Evolutionary conservation across 352 stramenopile genomes (phyloP), one percentile per base, ranked within the genome.

Genomic region (Discostella stelligera): DNA sequence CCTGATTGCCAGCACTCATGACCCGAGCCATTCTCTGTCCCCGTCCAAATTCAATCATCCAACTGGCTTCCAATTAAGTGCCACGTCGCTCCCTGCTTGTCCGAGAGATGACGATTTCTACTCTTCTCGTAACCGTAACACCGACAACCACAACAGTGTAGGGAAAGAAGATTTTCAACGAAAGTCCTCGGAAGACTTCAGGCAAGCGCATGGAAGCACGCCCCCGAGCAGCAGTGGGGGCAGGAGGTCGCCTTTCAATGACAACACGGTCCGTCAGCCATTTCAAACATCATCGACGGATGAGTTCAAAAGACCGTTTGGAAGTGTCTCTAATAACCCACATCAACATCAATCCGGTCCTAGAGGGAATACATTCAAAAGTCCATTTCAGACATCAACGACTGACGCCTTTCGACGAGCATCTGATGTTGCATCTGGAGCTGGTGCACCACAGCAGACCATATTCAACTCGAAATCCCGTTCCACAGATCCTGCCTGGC

Each of bases 271-370:
- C 16, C 46, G 59, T 39, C 62, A 71, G 49, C 20, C 50, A 3
- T 78, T 78, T 56, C 70, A 78, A 61, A 72, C 8, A 21, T 48
- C 44, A 9, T 67, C 70, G 11, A 78, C 62, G 14, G 70, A 78
- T 61, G 61, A 78, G 30, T 78, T 78, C 58, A 69, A 39, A 67
- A 66, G 23, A 53, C 70, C 70, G 5, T 53, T 67, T 21, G 66
- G 66, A 13, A 74, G 66, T 56, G 55, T 58, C 25, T 4, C 18
- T 2, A 37, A 56, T 14, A 67, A 53, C 14, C 4, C 1, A 30
- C 5, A 48, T 23, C 13, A 11, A 37, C 63, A 67, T 44, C 44
- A 44, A 44, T 44, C 37, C 7, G 7, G 37, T 44, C 37, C 37
- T 14, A 44, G 37, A 44, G 2, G 9, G 2, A 56, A 27, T 21